A percentile compares a stretch with the other conserved stretches of the same genome.
Conservation (phyloP, 805 yeast species). For the Tetrapisispora namnaoensis region DNA sequence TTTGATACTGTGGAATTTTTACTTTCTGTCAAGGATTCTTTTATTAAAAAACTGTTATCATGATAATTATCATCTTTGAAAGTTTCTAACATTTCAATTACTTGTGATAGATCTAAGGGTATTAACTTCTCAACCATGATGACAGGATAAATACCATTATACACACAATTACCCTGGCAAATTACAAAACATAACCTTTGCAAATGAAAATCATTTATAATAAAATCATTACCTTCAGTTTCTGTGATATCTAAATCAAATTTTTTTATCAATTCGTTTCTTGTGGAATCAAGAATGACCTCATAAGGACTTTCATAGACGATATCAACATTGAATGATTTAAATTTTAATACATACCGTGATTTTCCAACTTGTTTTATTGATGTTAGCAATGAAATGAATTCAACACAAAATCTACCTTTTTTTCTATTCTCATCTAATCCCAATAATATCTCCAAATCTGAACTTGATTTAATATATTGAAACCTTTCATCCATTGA, state of each 20-base stretch:
- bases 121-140: not conserved
- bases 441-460: not conserved
- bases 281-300: not conserved
- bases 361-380: not conserved
- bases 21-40: not conserved
- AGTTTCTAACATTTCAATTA: not conserved
- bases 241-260: conserved; percentile 6
- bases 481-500: not conserved
- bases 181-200: conserved; percentile 14
- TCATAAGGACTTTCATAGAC: not conserved
- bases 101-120: conserved; percentile 8
- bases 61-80: not conserved
- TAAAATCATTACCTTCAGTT: conserved; percentile 3
- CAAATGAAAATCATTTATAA: conserved; percentile 12
- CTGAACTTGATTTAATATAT: conserved; percentile 1
- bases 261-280: not conserved
- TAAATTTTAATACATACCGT: not conserved
- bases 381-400: not conserved
- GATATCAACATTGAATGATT: not conserved
- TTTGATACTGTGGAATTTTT: not conserved
- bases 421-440: not conserved
- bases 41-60: not conserved
- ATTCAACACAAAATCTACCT: conserved; percentile 1
- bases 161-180: conserved; percentile 11
- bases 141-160: not conserved